Evolutionary conservation across 495 filamentous ascomycete species (phyloP).

Genomic region (Penicillium cataractarum): DNA sequence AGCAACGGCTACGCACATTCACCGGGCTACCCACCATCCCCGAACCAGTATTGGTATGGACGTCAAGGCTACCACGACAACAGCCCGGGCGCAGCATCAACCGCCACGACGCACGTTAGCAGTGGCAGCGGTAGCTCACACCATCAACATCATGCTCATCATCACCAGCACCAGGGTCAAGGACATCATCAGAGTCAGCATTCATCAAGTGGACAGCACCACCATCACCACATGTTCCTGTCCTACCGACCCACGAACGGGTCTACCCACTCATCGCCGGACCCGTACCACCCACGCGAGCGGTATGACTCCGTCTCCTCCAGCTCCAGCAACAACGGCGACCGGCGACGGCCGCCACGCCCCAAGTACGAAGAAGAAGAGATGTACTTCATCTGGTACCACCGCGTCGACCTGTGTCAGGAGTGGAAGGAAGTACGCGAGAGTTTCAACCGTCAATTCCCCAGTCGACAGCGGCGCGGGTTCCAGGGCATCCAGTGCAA

Average conservation of each 20-base stretch:
- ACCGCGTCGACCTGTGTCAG: slow-evolving; percentile 55
- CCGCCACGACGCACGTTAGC: slow-evolving; percentile 21
- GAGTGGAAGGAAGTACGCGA: slow-evolving; percentile 56
- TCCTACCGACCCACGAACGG: slow-evolving; percentile 24
- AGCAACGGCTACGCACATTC: slow-evolving; percentile 22
- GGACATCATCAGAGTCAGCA: slow-evolving; percentile 10
- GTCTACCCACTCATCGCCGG: slow-evolving; percentile 40
- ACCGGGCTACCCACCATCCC: slow-evolving; percentile 37
- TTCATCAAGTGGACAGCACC: slow-evolving; percentile 7
- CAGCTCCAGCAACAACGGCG: slow-evolving; percentile 44
- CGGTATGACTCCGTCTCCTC: slow-evolving; percentile 50
- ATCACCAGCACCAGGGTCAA: slow-evolving; percentile 9
- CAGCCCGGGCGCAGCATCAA: slow-evolving; percentile 26
- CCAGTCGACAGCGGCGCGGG: slow-evolving; percentile 44
- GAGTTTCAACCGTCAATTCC: slow-evolving; percentile 54
- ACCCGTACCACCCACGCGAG: slow-evolving; percentile 41
- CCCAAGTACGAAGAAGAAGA: slow-evolving; percentile 57
- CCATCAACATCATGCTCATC: background rate
- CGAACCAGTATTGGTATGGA: slow-evolving; percentile 38
- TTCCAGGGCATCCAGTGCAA: slow-evolving; percentile 59
- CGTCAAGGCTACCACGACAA: slow-evolving; percentile 28
- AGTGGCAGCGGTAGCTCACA: slow-evolving; percentile 1
- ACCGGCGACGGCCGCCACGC: slow-evolving; percentile 48
- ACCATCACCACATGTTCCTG: slow-evolving; percentile 30
- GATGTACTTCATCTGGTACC: slow-evolving; percentile 60